Evolutionary conservation across 257 asterid species (phyloP), one percentile per base, ranked within the genome.

Genomic region (Anisodus tanguticus): DNA sequence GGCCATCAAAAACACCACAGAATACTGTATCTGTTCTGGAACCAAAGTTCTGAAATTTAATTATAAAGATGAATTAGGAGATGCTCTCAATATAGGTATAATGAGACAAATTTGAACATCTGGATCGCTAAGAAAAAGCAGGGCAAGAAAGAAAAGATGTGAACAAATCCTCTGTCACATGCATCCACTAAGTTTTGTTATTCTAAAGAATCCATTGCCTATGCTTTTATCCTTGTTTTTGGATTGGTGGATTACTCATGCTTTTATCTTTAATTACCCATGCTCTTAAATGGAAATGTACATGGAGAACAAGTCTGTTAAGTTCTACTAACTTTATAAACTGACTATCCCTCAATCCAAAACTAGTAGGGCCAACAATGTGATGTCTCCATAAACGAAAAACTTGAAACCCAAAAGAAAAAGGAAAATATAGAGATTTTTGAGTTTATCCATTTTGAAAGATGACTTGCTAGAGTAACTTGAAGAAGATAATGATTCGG

Each of bases 1-100:
- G 98, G 9, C 97, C 99, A 85, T 93, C 98, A 85, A 95, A 95
- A 49, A 95, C 96, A 71, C 99, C 98, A 88, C 99, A 95, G 91
- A 95, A 93, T 69, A 95, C 92, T 0, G 97, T 93, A 89, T 94
- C 99, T 43, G 89, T 89, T 90, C 98, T 94, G 71, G 94, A 90
- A 71, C 94, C 98, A 82, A 95, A 95, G 88, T 95, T 95, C 99
- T 95, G 95, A 67, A 90, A 55, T 85, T 68, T 79, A 87, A 88
- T 77, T 17, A 81, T 81, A 86, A 53, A 82, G 71, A 39, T 39
- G 68, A 70, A 83, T 86, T 71, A 87, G 83, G n/a, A 60, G 54
- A 15, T 37, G 6, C 19, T 9, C 80, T 54, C 84, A 63, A 68
- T 58, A 41, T 58, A 72, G 59, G 82, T 83, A 84, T 83, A 2